These are phyloP conservation scores for Colletotrichum lupini DNA, from an alignment of 2,329 filamentous ascomycete species.

Conservation along the genomic window DNA sequence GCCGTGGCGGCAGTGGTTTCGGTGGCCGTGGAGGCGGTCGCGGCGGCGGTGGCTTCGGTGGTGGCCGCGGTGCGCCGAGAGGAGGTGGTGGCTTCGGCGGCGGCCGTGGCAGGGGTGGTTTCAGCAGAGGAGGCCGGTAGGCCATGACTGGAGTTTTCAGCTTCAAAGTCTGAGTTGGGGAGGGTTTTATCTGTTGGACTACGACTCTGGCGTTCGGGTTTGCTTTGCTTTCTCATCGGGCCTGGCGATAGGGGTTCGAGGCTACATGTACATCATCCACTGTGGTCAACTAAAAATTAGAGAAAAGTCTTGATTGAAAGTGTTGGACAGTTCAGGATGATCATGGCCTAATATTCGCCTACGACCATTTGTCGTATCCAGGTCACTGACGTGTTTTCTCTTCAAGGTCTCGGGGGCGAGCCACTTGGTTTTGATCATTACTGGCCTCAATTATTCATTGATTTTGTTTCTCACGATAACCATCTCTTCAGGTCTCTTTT, in stretches of 20 bases:
- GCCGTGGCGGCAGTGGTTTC: slow-evolving; percentile 45
- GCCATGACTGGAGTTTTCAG: not conserved
- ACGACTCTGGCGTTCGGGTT: slow-evolving; percentile 34
- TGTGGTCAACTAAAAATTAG: slow-evolving; percentile 28
- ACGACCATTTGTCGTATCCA: too few relatives aligned
- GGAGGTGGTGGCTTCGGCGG: slow-evolving; percentile 34
- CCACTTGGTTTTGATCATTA: not conserved
- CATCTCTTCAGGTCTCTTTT: not conserved
- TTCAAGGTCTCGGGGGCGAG: too few relatives aligned
- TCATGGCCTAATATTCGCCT: not conserved
- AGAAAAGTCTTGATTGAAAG: slow-evolving; percentile 21
- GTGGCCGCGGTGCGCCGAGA: slow-evolving; percentile 38
- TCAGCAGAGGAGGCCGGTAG: slow-evolving; percentile 35
- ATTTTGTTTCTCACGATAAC: too few relatives aligned
- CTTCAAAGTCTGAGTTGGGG: slow-evolving; percentile 11
- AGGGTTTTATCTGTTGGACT: slow-evolving; percentile 34
- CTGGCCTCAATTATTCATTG: too few relatives aligned
- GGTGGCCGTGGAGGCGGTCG: slow-evolving; percentile 32
- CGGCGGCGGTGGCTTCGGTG: slow-evolving; percentile 25
- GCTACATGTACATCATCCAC: slow-evolving; percentile 34
- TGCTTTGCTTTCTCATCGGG: slow-evolving; percentile 33
- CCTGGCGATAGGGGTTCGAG: slow-evolving; percentile 27
- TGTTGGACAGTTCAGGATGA: not conserved
- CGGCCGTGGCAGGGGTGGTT: slow-evolving; percentile 33
- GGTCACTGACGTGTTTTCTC: too few relatives aligned